Conservation (phyloP, 106 monocot genomes). For the Dendrobium chrysotoxum region DNA sequence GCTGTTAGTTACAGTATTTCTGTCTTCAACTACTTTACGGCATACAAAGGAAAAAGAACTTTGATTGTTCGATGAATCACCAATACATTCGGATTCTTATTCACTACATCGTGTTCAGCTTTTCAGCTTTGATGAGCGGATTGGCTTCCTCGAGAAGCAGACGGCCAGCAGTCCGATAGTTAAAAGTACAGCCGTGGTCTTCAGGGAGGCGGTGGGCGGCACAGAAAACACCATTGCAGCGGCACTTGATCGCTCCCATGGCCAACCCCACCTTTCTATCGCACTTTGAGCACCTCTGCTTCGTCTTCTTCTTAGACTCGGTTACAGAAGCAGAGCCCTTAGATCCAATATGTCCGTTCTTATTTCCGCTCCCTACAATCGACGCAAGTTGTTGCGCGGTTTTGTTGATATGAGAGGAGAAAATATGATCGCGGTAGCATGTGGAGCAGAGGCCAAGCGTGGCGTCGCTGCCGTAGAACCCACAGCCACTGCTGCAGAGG, state of each 20-base stretch:
- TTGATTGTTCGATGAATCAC: too few relatives aligned
- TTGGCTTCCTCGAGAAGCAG: slow-evolving; percentile 12
- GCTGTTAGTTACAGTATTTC: too few relatives aligned
- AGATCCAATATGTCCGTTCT: not conserved
- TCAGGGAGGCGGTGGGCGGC: not conserved
- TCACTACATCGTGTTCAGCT: not conserved
- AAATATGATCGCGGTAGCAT: slow-evolving; percentile 18
- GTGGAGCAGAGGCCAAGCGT: slow-evolving; percentile 31
- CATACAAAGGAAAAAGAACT: too few relatives aligned
- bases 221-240: not conserved
- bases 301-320: not conserved
- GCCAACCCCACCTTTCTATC: slow-evolving; percentile 1
- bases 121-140: slow-evolving; percentile 15
- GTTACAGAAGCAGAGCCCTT: not conserved
- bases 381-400: not conserved
- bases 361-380: not conserved
- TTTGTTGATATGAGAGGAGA: slow-evolving; percentile 1
- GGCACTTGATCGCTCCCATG: not conserved
- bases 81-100: too few relatives aligned
- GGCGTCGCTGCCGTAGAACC: slow-evolving; percentile 31
- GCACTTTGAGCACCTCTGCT: slow-evolving; percentile 14
- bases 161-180: slow-evolving; percentile 26
- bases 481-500: slow-evolving; percentile 32
- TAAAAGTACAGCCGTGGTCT: slow-evolving; percentile 10
- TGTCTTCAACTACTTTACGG: too few relatives aligned